phyloP scores from a whole-genome alignment of 495 filamentous ascomycete genomes.

The Monascus purpureus region DNA sequence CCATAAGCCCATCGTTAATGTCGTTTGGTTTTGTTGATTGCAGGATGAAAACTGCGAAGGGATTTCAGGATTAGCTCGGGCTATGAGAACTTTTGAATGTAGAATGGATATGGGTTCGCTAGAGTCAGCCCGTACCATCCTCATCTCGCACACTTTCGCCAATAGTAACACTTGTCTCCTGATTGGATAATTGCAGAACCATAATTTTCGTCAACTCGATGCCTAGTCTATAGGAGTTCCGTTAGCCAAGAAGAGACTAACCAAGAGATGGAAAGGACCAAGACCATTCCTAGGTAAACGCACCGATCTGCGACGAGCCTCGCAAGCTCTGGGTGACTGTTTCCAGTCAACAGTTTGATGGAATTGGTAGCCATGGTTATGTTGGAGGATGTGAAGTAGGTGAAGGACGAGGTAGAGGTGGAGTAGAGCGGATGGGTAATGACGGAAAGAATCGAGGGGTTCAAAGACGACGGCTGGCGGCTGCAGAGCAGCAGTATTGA shows the following conservation, averaged over 20 bases:
- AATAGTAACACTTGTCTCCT: conserved; percentile 93
- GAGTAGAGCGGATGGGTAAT: too few relatives aligned
- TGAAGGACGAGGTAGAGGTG: too few relatives aligned
- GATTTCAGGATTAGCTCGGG: conserved; percentile 3
- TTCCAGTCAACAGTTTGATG: conserved; percentile 91
- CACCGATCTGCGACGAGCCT: conserved; percentile 86
- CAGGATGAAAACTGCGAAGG: conserved; percentile 68
- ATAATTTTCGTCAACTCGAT: conserved; percentile 89
- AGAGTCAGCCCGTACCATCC: conserved; percentile 46
- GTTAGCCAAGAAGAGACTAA: too few relatives aligned
- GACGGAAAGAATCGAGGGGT: too few relatives aligned
- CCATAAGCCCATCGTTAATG: conserved; percentile 98
- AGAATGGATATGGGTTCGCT: background rate
- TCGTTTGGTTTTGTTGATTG: conserved; percentile 92
- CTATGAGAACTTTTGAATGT: conserved; percentile 3
- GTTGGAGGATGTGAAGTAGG: conserved; percentile 1
- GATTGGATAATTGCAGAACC: conserved; percentile 93
- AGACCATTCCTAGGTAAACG: conserved; percentile 10
- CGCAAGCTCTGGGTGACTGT: conserved; percentile 86
- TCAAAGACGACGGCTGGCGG: too few relatives aligned
- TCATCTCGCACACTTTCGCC: conserved; percentile 95
- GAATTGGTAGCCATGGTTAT: conserved; percentile 65
- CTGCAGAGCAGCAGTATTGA: too few relatives aligned
- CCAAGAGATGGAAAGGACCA: too few relatives aligned
- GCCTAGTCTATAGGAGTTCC: conserved; percentile 58